Percentiles rank a stretch among this genome's conserved stretches.
Evolutionary conservation across 75 land plant genomes (phyloP).

Genomic region (Larix kaempferi): DNA sequence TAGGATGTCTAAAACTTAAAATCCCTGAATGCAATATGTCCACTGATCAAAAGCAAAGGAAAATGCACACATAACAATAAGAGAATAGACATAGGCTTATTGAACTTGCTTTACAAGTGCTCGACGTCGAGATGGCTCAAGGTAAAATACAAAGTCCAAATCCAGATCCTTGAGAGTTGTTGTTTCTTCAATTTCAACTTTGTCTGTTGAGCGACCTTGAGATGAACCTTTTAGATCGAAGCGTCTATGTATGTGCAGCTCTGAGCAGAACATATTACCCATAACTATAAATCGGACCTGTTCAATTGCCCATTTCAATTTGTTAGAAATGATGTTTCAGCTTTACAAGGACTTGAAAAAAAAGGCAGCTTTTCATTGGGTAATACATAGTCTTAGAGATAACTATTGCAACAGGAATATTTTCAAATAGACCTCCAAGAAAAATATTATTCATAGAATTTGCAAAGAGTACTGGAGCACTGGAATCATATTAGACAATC

Average conservation of each 20-base stretch:
- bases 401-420: neutral
- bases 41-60: neutral
- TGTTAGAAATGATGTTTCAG: neutral
- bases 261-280: constrained; percentile 93
- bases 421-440: neutral
- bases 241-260: constrained; percentile 74
- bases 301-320: neutral
- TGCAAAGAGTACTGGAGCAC: neutral
- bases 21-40: neutral
- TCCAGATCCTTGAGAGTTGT: constrained; percentile 91
- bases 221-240: constrained; percentile 91
- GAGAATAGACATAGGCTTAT: too few relatives aligned
- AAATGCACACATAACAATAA: neutral
- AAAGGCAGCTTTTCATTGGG: neutral
- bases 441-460: too few relatives aligned
- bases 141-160: constrained; percentile 73
- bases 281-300: constrained; percentile 74
- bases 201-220: constrained; percentile 84
- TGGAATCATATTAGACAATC: neutral
- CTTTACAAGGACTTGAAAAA: neutral
- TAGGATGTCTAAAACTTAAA: neutral
- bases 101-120: constrained; percentile 38
- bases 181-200: constrained; percentile 83
- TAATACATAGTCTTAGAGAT: neutral
- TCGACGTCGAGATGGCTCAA: constrained; percentile 55